Evolutionary conservation across 2,329 filamentous ascomycete species (phyloP).

Genomic region (Stachybotrys echinatus): DNA sequence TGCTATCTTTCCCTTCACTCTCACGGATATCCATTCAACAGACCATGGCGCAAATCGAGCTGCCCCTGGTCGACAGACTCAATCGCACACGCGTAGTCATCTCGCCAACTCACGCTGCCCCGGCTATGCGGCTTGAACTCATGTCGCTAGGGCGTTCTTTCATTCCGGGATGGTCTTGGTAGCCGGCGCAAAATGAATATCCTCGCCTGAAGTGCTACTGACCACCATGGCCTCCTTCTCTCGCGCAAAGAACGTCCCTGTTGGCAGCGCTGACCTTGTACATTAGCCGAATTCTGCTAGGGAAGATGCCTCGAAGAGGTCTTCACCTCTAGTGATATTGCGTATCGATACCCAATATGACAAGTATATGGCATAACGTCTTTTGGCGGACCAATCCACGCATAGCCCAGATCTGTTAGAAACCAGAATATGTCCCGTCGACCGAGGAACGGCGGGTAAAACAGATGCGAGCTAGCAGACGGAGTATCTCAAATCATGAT

Average conservation of each 20-base stretch:
- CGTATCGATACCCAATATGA: not conserved
- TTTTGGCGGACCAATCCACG: not conserved
- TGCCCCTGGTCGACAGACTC: no score
- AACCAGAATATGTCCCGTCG: not conserved
- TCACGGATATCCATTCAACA: no score
- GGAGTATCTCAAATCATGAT: not conserved
- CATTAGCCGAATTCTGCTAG: not conserved
- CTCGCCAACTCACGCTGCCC: not conserved
- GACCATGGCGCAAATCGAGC: no score
- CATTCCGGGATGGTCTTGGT: no score
- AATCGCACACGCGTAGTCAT: no score
- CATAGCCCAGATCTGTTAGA: not conserved
- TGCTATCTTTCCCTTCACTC: no score
- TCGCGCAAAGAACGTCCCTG: not conserved
- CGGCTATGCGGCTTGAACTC: no score
- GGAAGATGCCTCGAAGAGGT: not conserved
- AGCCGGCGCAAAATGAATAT: not conserved
- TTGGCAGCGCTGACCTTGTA: not conserved
- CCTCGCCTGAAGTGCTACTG: not conserved
- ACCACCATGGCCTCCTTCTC: not conserved
- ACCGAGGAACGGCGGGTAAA: not conserved
- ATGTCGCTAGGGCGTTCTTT: no score
- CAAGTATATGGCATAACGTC: not conserved
- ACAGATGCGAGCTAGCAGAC: not conserved
- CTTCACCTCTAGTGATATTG: not conserved